phyloP scores from a whole-genome alignment of 352 stramenopile genomes.

The Phytophthora sp. region DNA sequence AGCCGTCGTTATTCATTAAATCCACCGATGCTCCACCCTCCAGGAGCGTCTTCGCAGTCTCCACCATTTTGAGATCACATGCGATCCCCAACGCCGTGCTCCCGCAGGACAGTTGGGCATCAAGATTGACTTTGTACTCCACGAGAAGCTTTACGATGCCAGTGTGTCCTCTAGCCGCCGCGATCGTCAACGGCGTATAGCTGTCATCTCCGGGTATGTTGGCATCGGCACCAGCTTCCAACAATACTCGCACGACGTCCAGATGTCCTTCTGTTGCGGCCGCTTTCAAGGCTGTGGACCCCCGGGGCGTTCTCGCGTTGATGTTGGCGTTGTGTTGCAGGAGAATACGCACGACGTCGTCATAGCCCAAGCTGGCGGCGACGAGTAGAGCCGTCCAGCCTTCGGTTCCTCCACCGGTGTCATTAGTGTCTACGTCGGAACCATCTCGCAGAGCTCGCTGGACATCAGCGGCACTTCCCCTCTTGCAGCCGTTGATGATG shows the following conservation, averaged over 20 bases:
- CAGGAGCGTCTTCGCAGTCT: slow-evolving; percentile 1
- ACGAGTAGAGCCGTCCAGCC: slow-evolving; percentile 6
- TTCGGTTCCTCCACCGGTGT: background rate
- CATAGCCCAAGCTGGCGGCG: background rate
- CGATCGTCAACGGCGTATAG: slow-evolving; percentile 9
- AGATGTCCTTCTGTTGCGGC: background rate
- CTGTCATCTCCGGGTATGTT: slow-evolving; percentile 1
- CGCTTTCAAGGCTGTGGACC: slow-evolving; percentile 17
- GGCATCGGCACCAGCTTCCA: slow-evolving; percentile 3
- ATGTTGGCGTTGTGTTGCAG: background rate
- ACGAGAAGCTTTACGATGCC: slow-evolving; percentile 10
- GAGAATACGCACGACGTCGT: slow-evolving; percentile 1
- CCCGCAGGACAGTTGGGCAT: background rate
- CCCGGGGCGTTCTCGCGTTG: slow-evolving; percentile 1
- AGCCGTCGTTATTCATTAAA: slow-evolving; percentile 1
- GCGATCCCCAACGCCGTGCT: slow-evolving; percentile 8
- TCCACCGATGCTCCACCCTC: slow-evolving; percentile 9
- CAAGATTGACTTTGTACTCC: slow-evolving; percentile 1
- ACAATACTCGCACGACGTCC: background rate
- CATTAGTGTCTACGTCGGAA: background rate
- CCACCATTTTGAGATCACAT: background rate
- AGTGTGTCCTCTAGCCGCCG: background rate
- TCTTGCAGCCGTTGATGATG: slow-evolving; percentile 3
- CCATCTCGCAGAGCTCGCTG: slow-evolving; percentile 2
- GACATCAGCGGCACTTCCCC: background rate